phyloP scores from a whole-genome alignment of 805 yeast genomes.

The Barnettozyma populi region DNA sequence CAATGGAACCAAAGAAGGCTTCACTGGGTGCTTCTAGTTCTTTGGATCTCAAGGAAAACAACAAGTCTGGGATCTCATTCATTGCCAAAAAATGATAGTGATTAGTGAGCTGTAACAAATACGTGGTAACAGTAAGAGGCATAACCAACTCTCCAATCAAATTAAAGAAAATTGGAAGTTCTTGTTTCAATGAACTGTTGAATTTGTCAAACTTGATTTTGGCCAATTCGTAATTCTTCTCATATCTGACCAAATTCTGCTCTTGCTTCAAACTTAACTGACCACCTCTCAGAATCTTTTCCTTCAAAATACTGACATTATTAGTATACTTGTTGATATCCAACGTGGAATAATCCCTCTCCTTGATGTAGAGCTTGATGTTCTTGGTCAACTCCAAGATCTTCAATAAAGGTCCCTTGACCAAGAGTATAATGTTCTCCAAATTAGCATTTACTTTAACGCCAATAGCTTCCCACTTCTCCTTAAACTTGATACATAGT shows the following conservation, averaged over 20 bases:
- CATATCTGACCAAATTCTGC: slow-evolving; percentile 28
- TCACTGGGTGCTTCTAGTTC: slow-evolving; percentile 4
- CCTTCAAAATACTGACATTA: slow-evolving; percentile 15
- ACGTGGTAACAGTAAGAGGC: slow-evolving; percentile 28
- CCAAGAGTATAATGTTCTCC: slow-evolving; percentile 22
- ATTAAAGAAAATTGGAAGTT: slow-evolving; percentile 40
- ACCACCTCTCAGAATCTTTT: slow-evolving; percentile 20
- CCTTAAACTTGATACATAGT: slow-evolving; percentile 1
- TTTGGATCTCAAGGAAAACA: slow-evolving; percentile 10
- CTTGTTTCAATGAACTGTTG: slow-evolving; percentile 37
- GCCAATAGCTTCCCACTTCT: slow-evolving; percentile 11
- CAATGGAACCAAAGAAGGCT: slow-evolving; percentile 7
- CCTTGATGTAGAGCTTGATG: slow-evolving; percentile 27
- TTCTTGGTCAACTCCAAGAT: slow-evolving; percentile 16
- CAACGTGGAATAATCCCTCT: slow-evolving; percentile 31
- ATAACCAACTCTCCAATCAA: slow-evolving; percentile 29
- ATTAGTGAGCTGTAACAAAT: slow-evolving; percentile 34
- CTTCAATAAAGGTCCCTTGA: slow-evolving; percentile 20
- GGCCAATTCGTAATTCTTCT: slow-evolving; percentile 27
- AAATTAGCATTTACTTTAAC: slow-evolving; percentile 15
- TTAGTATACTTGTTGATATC: slow-evolving; percentile 34
- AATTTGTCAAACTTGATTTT: slow-evolving; percentile 33
- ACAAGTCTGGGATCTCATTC: slow-evolving; percentile 9
- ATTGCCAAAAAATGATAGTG: slow-evolving; percentile 28
- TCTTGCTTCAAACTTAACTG: slow-evolving; percentile 34